Conservation (phyloP, 2,329 filamentous ascomycete species). For the Scolecobasidium constrictum region DNA sequence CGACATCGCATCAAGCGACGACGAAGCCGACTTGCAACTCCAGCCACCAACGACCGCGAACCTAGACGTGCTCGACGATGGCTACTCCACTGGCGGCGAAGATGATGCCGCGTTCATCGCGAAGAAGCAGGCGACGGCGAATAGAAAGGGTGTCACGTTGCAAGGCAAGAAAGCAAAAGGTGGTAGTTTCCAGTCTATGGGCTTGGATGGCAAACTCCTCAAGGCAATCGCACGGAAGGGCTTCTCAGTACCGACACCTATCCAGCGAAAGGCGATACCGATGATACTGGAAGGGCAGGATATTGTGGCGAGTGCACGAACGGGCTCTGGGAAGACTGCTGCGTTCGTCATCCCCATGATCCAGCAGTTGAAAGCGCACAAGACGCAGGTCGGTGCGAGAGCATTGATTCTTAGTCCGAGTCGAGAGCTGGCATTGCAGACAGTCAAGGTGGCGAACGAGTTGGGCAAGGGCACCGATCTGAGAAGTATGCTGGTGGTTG, state of each 20-base stretch:
- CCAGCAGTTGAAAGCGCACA: conserved; percentile 81
- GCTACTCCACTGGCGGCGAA: conserved; percentile 27
- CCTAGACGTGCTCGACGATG: conserved; percentile 22
- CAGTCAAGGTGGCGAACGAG: conserved; percentile 92
- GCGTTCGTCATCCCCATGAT: conserved; percentile 99
- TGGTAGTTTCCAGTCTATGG: conserved; percentile 94
- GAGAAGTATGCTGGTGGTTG: conserved; percentile 80
- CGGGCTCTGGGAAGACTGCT: conserved; percentile 97
- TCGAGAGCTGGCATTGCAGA: conserved; percentile 88
- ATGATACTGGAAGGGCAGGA: conserved; percentile 82
- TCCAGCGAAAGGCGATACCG: conserved; percentile 93
- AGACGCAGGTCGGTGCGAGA: conserved; percentile 72
- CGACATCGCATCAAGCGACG: conserved; percentile 37
- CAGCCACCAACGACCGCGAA: conserved; percentile 19
- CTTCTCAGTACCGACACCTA: conserved; percentile 91
- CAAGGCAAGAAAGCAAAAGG: conserved; percentile 83
- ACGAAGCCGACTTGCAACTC: neutral
- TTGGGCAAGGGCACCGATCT: conserved; percentile 83
- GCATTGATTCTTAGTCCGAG: conserved; percentile 86
- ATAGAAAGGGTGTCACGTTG: conserved; percentile 71
- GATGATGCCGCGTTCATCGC: conserved; percentile 86
- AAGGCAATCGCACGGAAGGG: conserved; percentile 91
- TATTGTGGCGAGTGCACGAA: conserved; percentile 97
- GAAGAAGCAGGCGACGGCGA: conserved; percentile 72
- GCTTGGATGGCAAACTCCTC: conserved; percentile 69